These are phyloP conservation scores for Umbelopsis sp. DNA, from an alignment of 192 early-diverging fungal genomes.

Conservation along the genomic window DNA sequence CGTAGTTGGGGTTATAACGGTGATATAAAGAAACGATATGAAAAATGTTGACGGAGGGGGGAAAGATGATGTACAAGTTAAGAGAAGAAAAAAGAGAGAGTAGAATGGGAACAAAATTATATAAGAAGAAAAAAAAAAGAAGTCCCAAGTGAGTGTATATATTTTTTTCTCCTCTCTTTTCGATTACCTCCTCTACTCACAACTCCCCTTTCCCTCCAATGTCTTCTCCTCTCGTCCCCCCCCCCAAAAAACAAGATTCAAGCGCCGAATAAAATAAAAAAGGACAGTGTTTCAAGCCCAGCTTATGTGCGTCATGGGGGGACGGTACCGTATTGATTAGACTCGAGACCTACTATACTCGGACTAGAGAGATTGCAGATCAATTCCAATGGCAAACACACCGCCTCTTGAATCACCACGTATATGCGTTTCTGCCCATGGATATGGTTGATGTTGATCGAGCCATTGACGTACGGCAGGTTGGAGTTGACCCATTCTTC, in stretches of 20 bases:
- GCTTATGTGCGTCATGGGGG: conserved; percentile 6
- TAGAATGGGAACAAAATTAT: too few relatives aligned
- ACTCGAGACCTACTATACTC: conserved; percentile 15
- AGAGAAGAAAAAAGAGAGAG: too few relatives aligned
- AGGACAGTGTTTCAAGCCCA: neutral
- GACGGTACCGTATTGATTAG: neutral
- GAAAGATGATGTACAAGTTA: too few relatives aligned
- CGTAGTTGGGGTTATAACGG: too few relatives aligned
- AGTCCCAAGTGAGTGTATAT: too few relatives aligned
- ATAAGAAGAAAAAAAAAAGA: too few relatives aligned
- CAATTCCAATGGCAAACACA: conserved; percentile 17
- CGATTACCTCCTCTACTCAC: too few relatives aligned
- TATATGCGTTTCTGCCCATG: conserved; percentile 5
- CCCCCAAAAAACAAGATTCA: neutral
- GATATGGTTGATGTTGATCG: neutral
- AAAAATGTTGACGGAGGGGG: too few relatives aligned
- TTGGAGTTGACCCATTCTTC: neutral
- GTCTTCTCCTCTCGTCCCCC: too few relatives aligned
- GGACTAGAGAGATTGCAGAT: conserved; percentile 14
- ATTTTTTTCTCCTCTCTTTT: too few relatives aligned
- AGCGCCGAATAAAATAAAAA: neutral
- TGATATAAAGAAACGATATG: too few relatives aligned
- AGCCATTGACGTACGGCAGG: conserved; percentile 7
- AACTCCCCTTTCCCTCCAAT: too few relatives aligned
- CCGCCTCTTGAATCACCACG: conserved; percentile 4